Conservation (phyloP, 2,329 filamentous ascomycete species). For the Helicocarpus griseus region DNA sequence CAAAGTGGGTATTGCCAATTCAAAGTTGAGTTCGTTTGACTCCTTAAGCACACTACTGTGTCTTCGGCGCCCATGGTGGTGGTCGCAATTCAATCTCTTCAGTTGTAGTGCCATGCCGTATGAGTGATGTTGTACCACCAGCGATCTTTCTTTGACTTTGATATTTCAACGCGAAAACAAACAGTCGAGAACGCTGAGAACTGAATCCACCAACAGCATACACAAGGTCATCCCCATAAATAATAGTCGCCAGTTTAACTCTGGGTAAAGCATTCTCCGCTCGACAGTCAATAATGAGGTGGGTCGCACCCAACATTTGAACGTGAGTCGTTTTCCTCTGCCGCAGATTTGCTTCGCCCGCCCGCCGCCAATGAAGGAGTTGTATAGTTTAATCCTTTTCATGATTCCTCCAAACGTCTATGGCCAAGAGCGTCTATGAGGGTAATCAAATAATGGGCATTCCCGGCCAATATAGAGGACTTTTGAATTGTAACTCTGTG, state of each 20-base stretch:
- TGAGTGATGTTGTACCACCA: neutral
- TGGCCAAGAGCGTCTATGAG: no score
- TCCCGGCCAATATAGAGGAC: neutral
- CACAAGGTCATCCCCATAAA: slow-evolving; percentile 31
- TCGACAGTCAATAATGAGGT: neutral
- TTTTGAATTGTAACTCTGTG: no score
- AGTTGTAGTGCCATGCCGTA: neutral
- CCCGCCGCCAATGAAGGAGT: no score
- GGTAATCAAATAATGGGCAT: no score
- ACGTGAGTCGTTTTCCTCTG: no score
- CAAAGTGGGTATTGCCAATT: slow-evolving; percentile 25
- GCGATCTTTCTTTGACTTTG: neutral
- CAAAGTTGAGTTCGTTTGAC: slow-evolving; percentile 17
- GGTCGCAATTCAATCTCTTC: slow-evolving; percentile 22
- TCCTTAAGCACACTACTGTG: slow-evolving; percentile 21
- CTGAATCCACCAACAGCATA: slow-evolving; percentile 28
- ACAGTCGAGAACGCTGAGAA: slow-evolving; percentile 20
- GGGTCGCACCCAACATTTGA: neutral
- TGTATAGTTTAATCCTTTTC: no score
- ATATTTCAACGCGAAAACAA: slow-evolving; percentile 24
- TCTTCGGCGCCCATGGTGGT: no score
- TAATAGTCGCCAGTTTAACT: no score
- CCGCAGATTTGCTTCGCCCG: no score
- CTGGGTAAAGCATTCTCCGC: neutral
- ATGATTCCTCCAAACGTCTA: no score